Evolutionary conservation across 139 green algal genomes (phyloP), one percentile per base, ranked within the genome.

Genomic region (Chlamydomonas eustigma): DNA sequence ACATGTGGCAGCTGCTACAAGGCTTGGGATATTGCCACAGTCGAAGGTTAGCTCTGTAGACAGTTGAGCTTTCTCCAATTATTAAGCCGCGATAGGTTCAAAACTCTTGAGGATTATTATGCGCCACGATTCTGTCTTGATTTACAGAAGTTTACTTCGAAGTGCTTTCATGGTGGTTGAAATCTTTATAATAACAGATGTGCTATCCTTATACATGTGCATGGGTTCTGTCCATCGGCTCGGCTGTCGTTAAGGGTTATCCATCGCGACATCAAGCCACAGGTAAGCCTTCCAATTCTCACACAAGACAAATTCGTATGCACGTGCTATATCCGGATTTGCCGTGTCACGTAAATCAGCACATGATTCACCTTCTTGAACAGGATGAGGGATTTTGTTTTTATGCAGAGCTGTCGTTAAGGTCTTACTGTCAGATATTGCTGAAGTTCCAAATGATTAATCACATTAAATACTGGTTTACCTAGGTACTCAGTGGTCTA

Each of bases 1-100:
- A 90, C 81, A 83, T 93, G 39, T 93, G 90, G 74, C 93, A 97
- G 76, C 84, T 97, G 68, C 85, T 97, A 25, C 73, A 75, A 25
- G 93, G 84, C 3, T 75, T 97, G 24, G 82, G 84, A 3, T 92
- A 92, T 73, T 89, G 83, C 30, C 93, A 97, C 76, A 72, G 36
- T 6, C 51, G 80, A 31, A 80, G 75, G 75, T 80, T 22, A 35
- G 37, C n/a, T n/a, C n/a, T n/a, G n/a, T n/a, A n/a, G n/a, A n/a
- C n/a, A n/a, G n/a, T n/a, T n/a, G n/a, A n/a, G n/a, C n/a, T n/a
- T n/a, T n/a, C n/a, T n/a, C n/a, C n/a, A n/a, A n/a, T n/a, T n/a
- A n/a, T n/a, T n/a, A n/a, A n/a, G n/a, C n/a, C 44, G 22, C 44
- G 12, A 58, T 12, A 12, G 12, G 44, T 58, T 12, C 44, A 58